These are phyloP conservation scores for Mycosphaerella arachidis DNA, from an alignment of 2,329 filamentous ascomycete species.

Conservation along the genomic window DNA sequence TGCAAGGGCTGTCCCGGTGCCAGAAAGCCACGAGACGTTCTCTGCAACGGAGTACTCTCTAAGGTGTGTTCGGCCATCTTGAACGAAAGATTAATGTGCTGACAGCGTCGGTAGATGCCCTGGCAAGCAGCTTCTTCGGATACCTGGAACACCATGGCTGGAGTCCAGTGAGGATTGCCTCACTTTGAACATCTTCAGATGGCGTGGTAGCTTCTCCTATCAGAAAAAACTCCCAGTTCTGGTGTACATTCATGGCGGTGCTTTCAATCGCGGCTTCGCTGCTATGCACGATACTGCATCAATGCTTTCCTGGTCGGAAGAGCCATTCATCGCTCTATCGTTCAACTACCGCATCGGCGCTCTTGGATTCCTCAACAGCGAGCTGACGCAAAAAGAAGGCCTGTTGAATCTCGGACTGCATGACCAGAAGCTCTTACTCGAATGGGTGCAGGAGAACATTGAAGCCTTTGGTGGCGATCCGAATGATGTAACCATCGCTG, in stretches of 20 bases:
- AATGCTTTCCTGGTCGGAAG: slow-evolving; percentile 48
- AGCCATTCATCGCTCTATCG: slow-evolving; percentile 52
- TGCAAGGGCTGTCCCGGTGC: slow-evolving; percentile 43
- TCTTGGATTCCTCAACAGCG: slow-evolving; percentile 62
- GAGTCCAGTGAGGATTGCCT: slow-evolving; percentile 51
- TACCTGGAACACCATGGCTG: slow-evolving; percentile 21
- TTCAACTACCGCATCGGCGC: slow-evolving; percentile 62
- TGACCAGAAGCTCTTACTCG: slow-evolving; percentile 39
- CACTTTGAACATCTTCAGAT: slow-evolving; percentile 56
- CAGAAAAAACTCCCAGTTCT: slow-evolving; percentile 49
- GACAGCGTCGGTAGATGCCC: slow-evolving; percentile 21
- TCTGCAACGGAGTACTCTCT: slow-evolving; percentile 30
- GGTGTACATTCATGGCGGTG: slow-evolving; percentile 61
- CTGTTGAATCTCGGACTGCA: slow-evolving; percentile 43
- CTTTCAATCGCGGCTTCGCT: slow-evolving; percentile 45
- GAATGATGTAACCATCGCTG: slow-evolving; percentile 26
- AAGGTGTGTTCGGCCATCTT: slow-evolving; percentile 25
- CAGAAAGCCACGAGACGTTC: slow-evolving; percentile 34
- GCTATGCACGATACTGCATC: slow-evolving; percentile 55
- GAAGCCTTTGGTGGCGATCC: slow-evolving; percentile 37
- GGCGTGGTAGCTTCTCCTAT: slow-evolving; percentile 30
- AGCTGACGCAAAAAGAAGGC: slow-evolving; percentile 49
- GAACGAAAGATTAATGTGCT: background rate
- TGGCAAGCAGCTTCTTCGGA: slow-evolving; percentile 25
- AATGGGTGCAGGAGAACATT: slow-evolving; percentile 41